Evolutionary conservation across 768 basidiomycete species (phyloP).

Genomic region (Leucocoprinus birnbaumii): DNA sequence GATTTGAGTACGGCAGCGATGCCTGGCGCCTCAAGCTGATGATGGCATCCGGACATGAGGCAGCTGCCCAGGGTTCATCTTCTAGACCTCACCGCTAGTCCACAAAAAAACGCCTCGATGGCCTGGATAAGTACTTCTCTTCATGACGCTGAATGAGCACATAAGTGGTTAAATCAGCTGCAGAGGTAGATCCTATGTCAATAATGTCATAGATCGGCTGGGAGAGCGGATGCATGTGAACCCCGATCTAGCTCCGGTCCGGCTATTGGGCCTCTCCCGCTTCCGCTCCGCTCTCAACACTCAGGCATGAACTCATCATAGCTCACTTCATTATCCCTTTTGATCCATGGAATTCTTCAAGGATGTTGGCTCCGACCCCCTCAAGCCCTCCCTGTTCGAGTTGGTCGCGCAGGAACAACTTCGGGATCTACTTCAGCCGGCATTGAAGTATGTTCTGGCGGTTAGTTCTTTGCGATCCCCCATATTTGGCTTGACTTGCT

Average conservation of each 20-base stretch:
- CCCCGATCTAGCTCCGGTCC: constrained; percentile 10
- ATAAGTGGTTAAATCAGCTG: too few relatives aligned
- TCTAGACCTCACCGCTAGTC: background rate
- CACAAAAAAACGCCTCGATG: too few relatives aligned
- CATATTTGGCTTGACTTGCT: background rate
- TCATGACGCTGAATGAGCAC: too few relatives aligned
- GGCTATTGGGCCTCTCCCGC: constrained; percentile 3
- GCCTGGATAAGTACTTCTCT: too few relatives aligned
- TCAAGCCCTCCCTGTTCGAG: constrained; percentile 86
- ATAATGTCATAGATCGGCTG: too few relatives aligned
- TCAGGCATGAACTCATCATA: constrained; percentile 4
- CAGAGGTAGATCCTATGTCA: too few relatives aligned
- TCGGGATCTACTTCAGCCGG: constrained; percentile 87
- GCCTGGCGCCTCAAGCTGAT: background rate
- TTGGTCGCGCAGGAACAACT: constrained; percentile 93
- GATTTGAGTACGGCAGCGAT: background rate
- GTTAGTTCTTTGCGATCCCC: constrained; percentile 31
- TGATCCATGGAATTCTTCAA: constrained; percentile 77
- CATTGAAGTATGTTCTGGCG: constrained; percentile 89
- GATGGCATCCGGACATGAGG: constrained; percentile 1
- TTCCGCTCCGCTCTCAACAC: background rate
- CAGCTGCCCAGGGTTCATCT: background rate
- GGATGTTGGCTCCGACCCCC: constrained; percentile 66
- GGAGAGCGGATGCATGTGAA: background rate
- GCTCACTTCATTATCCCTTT: background rate